Conservation (phyloP, 208 protist genomes). For the Crithidia thermophila region DNA sequence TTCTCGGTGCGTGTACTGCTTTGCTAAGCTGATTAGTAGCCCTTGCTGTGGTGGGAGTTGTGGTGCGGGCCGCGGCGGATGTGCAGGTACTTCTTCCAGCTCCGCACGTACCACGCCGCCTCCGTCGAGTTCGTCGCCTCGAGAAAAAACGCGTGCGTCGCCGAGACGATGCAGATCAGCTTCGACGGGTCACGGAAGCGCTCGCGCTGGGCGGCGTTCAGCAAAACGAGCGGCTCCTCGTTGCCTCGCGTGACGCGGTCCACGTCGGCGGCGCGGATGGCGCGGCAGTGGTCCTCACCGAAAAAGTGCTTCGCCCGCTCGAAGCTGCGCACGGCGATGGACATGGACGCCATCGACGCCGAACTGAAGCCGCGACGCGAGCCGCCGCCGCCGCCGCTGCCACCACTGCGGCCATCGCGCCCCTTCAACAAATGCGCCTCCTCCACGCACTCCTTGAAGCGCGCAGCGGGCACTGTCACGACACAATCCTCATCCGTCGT, state of each 20-base stretch:
- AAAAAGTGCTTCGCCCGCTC: conserved; percentile 41
- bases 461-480: conserved; percentile 42
- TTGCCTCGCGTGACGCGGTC: conserved; percentile 51
- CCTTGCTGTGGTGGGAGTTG: background rate
- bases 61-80: background rate
- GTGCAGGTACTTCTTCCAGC: conserved; percentile 27
- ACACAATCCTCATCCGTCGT: conserved; percentile 51
- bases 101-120: conserved; percentile 40
- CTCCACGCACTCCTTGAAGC: conserved; percentile 30
- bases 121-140: conserved; percentile 40
- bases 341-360: background rate
- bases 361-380: background rate
- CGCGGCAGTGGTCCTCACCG: conserved; percentile 34
- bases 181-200: conserved; percentile 36
- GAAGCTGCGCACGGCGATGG: conserved; percentile 37
- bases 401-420: background rate
- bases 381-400: background rate
- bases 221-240: conserved; percentile 44
- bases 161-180: conserved; percentile 52
- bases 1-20: no score
- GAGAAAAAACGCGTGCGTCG: conserved; percentile 61
- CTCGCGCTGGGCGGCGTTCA: conserved; percentile 19
- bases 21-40: background rate
- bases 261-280: conserved; percentile 39
- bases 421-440: conserved; percentile 14